phyloP scores from a whole-genome alignment of 441 rosid species.

The Lepidium campestre region DNA sequence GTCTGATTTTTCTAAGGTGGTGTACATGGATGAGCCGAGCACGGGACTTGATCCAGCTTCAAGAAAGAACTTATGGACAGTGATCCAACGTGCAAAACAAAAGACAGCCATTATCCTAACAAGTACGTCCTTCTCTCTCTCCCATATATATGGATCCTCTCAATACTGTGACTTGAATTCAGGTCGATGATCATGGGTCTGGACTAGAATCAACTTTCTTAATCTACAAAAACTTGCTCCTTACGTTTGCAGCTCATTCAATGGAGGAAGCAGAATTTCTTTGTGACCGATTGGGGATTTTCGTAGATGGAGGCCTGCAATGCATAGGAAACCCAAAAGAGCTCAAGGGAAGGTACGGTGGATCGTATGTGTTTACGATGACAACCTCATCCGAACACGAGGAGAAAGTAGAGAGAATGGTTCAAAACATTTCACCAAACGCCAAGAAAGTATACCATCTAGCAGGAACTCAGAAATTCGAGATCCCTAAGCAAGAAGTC shows the following conservation, averaged over 20 bases:
- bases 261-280: constrained; percentile 97
- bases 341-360: constrained; percentile 89
- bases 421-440: constrained; percentile 47
- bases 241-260: constrained; percentile 43
- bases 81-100: constrained; percentile 71
- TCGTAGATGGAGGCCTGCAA: constrained; percentile 80
- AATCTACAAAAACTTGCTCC: too few relatives aligned
- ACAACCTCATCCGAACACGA: constrained; percentile 57
- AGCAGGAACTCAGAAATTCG: constrained; percentile 90
- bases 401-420: constrained; percentile 58
- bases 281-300: constrained; percentile 85
- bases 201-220: too few relatives aligned
- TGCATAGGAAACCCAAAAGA: constrained; percentile 95
- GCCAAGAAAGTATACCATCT: constrained; percentile 72
- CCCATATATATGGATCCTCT: too few relatives aligned
- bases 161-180: too few relatives aligned
- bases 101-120: constrained; percentile 61
- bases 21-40: constrained; percentile 97
- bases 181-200: too few relatives aligned
- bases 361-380: constrained; percentile 75
- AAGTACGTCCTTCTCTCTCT: constrained; percentile 11
- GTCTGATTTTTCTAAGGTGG: constrained; percentile 45
- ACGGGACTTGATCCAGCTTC: constrained; percentile 97
- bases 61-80: constrained; percentile 82
- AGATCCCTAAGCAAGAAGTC: constrained; percentile 71